A percentile compares a stretch with the other conserved stretches of the same genome.
phyloP scores from a whole-genome alignment of 306 rosid genomes.

The Boehmeria nivea region DNA sequence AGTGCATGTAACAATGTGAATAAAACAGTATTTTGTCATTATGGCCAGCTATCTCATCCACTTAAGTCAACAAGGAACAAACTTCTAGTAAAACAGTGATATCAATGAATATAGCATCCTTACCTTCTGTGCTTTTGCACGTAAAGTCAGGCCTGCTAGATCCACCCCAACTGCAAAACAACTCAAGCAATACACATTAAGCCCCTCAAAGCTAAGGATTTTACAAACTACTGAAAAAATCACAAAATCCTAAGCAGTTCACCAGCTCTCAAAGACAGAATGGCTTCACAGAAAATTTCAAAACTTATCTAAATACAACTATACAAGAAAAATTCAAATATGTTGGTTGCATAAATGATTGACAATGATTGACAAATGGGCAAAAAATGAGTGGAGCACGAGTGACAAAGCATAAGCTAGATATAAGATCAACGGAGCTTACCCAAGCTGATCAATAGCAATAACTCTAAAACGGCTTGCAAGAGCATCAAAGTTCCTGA shows the following conservation, averaged over 20 bases:
- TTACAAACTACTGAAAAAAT: too few species aligned
- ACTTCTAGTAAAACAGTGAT: background rate
- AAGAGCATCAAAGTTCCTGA: constrained; percentile 90
- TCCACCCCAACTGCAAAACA: constrained; percentile 91
- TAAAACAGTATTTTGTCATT: background rate
- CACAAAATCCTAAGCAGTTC: background rate
- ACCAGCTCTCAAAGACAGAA: background rate
- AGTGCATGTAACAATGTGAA: background rate
- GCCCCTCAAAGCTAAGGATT: too few species aligned
- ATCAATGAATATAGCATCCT: background rate
- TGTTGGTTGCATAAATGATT: background rate
- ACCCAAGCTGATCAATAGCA: constrained; percentile 98
- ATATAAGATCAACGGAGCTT: constrained; percentile 25
- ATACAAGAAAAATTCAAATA: too few species aligned
- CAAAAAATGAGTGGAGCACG: background rate
- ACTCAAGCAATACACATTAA: constrained; percentile 14
- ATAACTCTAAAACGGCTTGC: constrained; percentile 76
- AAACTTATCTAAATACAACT: too few species aligned
- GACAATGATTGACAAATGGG: too few species aligned
- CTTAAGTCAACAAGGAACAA: background rate
- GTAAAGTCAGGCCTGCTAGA: constrained; percentile 99
- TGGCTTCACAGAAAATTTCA: background rate
- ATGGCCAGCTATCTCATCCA: constrained; percentile 3
- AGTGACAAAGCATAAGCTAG: background rate
- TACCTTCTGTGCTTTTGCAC: constrained; percentile 96